Evolutionary conservation across 345 rosid genomes (phyloP), one percentile per base, ranked within the genome.

Genomic region (Clarkia xantiana): DNA sequence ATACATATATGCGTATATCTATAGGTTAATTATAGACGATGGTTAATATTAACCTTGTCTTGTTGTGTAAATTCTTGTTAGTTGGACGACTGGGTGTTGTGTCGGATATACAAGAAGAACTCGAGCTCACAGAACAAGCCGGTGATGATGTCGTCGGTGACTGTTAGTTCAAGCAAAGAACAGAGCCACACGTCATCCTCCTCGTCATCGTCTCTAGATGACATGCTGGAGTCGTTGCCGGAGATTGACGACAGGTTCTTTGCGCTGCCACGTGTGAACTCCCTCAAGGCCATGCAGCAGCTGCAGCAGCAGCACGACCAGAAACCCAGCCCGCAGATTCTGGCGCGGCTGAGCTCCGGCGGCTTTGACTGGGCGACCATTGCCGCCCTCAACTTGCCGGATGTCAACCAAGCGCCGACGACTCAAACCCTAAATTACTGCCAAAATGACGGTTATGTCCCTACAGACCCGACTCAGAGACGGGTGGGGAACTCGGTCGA

Each of bases 31-130:
- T 4, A 12, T 11, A 8, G 47, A 17, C 22, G 39, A 48, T 49
- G 10, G 11, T 13, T 4, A 16, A 10, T 29, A 12, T 36, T 16
- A 49, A 14, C 47, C 10, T 44, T 14, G 6, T 9, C 18, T 18
- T 46, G 29, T 17, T 20, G 18, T 18, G 14, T 20, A 18, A 29
- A 18, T 18, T 45, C 42, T 29, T 36, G 49, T 49, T 70, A 86
- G 98, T 59, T 91, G 62, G 98, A 86, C 61, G 98, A 91, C 4
- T 91, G 98, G 98, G 98, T 91, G 4, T 51, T 91, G 15, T 91
- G 98, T 44, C 81, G 98, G 47, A 86, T 91, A 29, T 91, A 86
- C 60, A 80, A 81, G 71, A 91, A 91, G 75, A 72, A 75, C 51
- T 56, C 89, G 39, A 62, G 94, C 55, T 58, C 71, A 8, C 86